Percentiles rank a stretch among this genome's conserved stretches.
phyloP scores from a whole-genome alignment of 1,284 basidiomycete species.

The Ceratobasidium sp. region DNA sequence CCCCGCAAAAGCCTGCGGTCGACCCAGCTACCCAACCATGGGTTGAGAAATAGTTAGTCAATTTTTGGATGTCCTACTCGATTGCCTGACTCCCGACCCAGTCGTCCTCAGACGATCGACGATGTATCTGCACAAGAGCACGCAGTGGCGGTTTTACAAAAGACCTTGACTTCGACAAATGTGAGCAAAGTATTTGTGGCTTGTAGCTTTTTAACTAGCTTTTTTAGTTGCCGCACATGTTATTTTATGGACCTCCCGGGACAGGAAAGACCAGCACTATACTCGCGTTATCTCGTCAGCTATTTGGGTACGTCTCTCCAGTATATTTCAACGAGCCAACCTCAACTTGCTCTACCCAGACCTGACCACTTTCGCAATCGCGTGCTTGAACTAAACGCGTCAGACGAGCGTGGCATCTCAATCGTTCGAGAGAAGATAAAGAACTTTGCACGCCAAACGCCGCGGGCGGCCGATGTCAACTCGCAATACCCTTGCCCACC shows the following conservation, averaged over 20 bases:
- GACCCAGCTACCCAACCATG: conserved; percentile 86
- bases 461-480: conserved; percentile 76
- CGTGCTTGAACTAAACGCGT: conserved; percentile 98
- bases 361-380: conserved; percentile 95
- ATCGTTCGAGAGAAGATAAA: conserved; percentile 99
- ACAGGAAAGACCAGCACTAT: conserved; percentile 99
- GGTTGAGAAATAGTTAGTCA: conserved; percentile 94
- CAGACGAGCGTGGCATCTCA: conserved; percentile 96
- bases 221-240: conserved; percentile 95
- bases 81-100: conserved; percentile 53
- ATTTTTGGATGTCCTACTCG: not conserved
- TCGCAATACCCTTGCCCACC: conserved; percentile 97
- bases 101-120: conserved; percentile 97
- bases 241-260: conserved; percentile 99
- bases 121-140: conserved; percentile 98
- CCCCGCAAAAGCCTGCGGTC: conserved; percentile 57
- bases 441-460: conserved; percentile 95
- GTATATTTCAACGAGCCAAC: conserved; percentile 3
- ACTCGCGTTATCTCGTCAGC: conserved; percentile 90
- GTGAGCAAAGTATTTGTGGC: conserved; percentile 60
- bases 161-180: conserved; percentile 92
- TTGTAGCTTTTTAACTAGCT: not conserved
- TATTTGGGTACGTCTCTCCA: conserved; percentile 80
- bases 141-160: conserved; percentile 90
- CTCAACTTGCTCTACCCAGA: conserved; percentile 58